Percentiles rank a stretch among this genome's conserved stretches.
Conservation (phyloP, 192 early-diverging fungal species). For the Gigaspora rosea region DNA sequence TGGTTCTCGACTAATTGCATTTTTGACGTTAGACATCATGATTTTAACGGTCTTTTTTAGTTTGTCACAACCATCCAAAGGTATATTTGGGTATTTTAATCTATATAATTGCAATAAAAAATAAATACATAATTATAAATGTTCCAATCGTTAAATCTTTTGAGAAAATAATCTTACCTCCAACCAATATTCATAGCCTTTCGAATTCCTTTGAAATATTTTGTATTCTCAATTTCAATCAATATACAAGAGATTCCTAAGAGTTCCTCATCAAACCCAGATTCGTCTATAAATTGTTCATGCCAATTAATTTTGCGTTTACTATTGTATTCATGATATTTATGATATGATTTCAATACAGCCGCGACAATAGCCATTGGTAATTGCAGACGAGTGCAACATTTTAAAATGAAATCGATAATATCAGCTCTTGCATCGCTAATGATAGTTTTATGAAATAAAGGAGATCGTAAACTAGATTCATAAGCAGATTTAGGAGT, state of each 20-base stretch:
- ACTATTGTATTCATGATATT: neutral
- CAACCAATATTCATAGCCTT: neutral
- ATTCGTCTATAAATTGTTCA: neutral
- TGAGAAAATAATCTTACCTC: neutral
- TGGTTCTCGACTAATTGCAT: neutral
- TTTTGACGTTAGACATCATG: neutral
- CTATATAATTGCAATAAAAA: neutral
- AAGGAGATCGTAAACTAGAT: too few species aligned
- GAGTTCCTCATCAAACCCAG: neutral
- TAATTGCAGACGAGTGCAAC: neutral
- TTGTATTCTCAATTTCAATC: neutral
- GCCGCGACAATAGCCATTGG: neutral
- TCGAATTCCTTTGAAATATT: neutral
- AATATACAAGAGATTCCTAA: neutral
- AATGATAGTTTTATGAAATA: too few species aligned
- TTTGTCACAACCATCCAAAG: neutral
- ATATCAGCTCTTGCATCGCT: neutral
- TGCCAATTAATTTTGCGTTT: neutral
- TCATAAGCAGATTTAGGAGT: too few species aligned
- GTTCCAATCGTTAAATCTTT: neutral
- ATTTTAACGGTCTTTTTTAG: neutral
- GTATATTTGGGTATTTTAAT: neutral
- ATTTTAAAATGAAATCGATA: neutral
- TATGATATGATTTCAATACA: neutral
- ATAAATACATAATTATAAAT: neutral